These are phyloP conservation scores for Colletotrichum cuscutae DNA, from an alignment of 2,329 filamentous ascomycete species.

Conservation along the genomic window DNA sequence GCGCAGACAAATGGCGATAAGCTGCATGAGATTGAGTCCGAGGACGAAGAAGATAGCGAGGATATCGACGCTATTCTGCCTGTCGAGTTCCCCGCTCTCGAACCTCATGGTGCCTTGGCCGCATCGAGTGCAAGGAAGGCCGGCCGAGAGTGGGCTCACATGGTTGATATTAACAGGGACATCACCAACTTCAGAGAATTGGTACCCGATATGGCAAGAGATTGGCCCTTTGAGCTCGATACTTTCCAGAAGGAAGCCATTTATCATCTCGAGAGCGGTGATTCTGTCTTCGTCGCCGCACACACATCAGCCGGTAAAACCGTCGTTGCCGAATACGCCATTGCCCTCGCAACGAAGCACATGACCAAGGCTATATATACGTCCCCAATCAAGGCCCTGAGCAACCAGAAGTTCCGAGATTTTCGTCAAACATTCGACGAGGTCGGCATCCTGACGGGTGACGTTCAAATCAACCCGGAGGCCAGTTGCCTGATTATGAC, in stretches of 20 bases:
- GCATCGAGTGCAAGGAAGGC: slow-evolving; percentile 77
- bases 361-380: slow-evolving; percentile 99
- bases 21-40: slow-evolving; percentile 45
- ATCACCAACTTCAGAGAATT: slow-evolving; percentile 95
- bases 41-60: slow-evolving; percentile 58
- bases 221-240: slow-evolving; percentile 97
- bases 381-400: slow-evolving; percentile 96
- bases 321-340: slow-evolving; percentile 97
- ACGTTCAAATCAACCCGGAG: slow-evolving; percentile 97
- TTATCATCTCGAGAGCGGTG: slow-evolving; percentile 94
- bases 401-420: slow-evolving; percentile 98
- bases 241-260: slow-evolving; percentile 99
- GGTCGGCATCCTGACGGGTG: slow-evolving; percentile 95
- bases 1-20: slow-evolving; percentile 39
- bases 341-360: slow-evolving; percentile 94
- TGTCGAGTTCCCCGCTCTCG: slow-evolving; percentile 90
- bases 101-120: slow-evolving; percentile 82
- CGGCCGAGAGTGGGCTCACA: slow-evolving; percentile 94
- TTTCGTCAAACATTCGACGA: slow-evolving; percentile 92
- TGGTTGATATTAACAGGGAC: slow-evolving; percentile 94
- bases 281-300: slow-evolving; percentile 97
- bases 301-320: slow-evolving; percentile 99
- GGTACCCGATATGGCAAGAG: slow-evolving; percentile 94
- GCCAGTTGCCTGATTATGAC: slow-evolving; percentile 99
- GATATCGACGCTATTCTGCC: slow-evolving; percentile 89